Conservation (phyloP, 2,329 filamentous ascomycete genomes). For the Claviceps sorghi region DNA sequence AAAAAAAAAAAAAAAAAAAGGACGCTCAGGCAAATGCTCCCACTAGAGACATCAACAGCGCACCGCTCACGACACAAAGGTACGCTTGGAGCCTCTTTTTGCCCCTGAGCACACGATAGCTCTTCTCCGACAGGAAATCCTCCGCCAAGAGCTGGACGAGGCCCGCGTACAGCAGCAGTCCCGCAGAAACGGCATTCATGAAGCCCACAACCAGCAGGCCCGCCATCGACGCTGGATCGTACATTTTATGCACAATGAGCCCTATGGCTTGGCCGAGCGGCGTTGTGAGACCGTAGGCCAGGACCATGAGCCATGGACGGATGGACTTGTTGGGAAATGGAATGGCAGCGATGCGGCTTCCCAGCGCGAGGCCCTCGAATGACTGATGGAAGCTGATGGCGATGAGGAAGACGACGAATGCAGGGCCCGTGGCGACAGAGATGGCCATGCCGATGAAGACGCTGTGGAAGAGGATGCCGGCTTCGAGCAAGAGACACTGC, state of each 20-base stretch:
- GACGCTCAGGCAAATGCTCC: slow-evolving; percentile 51
- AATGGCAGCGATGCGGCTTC: slow-evolving; percentile 70
- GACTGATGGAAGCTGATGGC: slow-evolving; percentile 78
- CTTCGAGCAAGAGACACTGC: slow-evolving; percentile 67
- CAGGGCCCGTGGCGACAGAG: slow-evolving; percentile 63
- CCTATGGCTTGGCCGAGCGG: slow-evolving; percentile 76
- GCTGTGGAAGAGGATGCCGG: slow-evolving; percentile 72
- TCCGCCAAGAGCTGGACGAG: slow-evolving; percentile 74
- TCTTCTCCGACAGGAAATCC: slow-evolving; percentile 67
- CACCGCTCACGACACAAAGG: slow-evolving; percentile 46
- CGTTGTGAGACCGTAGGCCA: slow-evolving; percentile 63
- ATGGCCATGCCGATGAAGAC: slow-evolving; percentile 81
- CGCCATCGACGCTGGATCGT: slow-evolving; percentile 55
- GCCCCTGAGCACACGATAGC: slow-evolving; percentile 51
- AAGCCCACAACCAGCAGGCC: slow-evolving; percentile 72
- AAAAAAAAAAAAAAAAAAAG: neutral
- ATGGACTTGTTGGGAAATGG: slow-evolving; percentile 59
- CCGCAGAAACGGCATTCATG: slow-evolving; percentile 75
- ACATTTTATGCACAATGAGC: slow-evolving; percentile 60
- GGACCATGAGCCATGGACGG: slow-evolving; percentile 71
- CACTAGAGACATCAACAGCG: slow-evolving; percentile 55
- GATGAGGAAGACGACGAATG: slow-evolving; percentile 65
- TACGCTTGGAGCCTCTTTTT: slow-evolving; percentile 48
- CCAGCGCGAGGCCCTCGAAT: slow-evolving; percentile 76
- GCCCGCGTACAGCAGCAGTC: slow-evolving; percentile 66